Evolutionary conservation across 2,329 filamentous ascomycete genomes (phyloP), one percentile per base, ranked within the genome.

Genomic region (Pseudodiploospora longispora): DNA sequence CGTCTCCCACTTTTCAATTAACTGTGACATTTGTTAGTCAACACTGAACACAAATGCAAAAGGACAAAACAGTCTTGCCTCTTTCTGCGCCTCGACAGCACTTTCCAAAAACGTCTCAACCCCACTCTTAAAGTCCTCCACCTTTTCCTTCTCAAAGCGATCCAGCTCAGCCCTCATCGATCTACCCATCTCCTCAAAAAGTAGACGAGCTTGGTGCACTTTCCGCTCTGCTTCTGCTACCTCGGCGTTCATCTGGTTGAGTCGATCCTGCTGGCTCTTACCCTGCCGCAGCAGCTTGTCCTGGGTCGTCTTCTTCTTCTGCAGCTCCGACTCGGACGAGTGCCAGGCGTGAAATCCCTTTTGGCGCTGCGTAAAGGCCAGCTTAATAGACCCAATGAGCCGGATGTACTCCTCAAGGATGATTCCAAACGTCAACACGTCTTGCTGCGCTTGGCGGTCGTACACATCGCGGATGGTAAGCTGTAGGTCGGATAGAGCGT

Each of bases 331-430:
- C 60, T 98, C 93, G 6, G 93, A 90, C 3, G 79, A 70, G 61
- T 96, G 90, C 91, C 93, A 98, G 36, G 85, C 82, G 62, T 97
- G 87, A 60, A 93, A 98, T 2, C 90, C 87, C 64, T 96, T 96
- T 63, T 98, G 93, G 45, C 93, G 83, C 64, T 96, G 90, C 32
- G 76, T 70, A 59, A 98, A 98, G 0, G 93, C 87, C 49, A 85
- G 87, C 72, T 98, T 98, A 48, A 97, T 87, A 44, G 87, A 94
- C 30, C 89, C 88, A 55, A 98, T 97, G 36, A 98, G 69, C 5
- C 93, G 87, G 55, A 98, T 94, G 66, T 98, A 98, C 67, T 98
- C 93, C 52, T 98, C 93, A 50, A 98, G 90, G 36, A 95, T 95
- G 59, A 97, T 97, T 33, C 93, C 93, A 52, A 98, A 82, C 0